Base-by-base conservation (phyloP, 169 alveolate genomes). In the Haemoproteus tartakovskyi region DNA sequence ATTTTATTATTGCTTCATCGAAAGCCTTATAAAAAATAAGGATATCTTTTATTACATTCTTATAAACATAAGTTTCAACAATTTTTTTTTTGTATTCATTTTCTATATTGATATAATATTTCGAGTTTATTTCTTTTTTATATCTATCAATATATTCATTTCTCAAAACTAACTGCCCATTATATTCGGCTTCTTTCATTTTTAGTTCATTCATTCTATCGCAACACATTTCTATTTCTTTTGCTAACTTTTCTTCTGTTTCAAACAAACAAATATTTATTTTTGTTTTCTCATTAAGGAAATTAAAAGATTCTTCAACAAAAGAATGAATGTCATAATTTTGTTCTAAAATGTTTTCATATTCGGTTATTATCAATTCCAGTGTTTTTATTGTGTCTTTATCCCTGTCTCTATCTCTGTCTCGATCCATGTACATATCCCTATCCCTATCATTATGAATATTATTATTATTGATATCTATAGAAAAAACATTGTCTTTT, bases 1-100 rank as follows among this genome's bases (percentile, higher is more conserved):
- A 88, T 41, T 80, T 70, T 11, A 80, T 87, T 0, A 88, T 81
- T 24, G 83, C 87, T 54, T 79, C 62, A 50, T 88, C 93, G 21
- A 88, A 86, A 22, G 79, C 45, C 59, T 85, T 85, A 38, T 60
- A 46, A 33, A 85, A 57, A 21, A 52, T 79, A 5, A 36, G 43
- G 9, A 57, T 37, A 27, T 63, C 80, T 59, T 48, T 46, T 19
- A 60, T 57, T 26, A 79, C 43, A 83, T 87, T 84, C 52, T 80
- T 27, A 45, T 84, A 46, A 6, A 59, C 64, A 43, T 40, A 59
- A 14, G 79, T 47, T 45, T 70, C 78, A 14, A 62, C 48, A 0
- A 87, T 51, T 33, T 60, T 54, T 40, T 74, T 30, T 54, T 61
- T 48, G 21, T 78, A 62, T 29, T 85, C 87, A 5, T 54, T 60